These are phyloP conservation scores for Yamadazyma sp. DNA, from an alignment of 805 yeast genomes.

Conservation along the genomic window DNA sequence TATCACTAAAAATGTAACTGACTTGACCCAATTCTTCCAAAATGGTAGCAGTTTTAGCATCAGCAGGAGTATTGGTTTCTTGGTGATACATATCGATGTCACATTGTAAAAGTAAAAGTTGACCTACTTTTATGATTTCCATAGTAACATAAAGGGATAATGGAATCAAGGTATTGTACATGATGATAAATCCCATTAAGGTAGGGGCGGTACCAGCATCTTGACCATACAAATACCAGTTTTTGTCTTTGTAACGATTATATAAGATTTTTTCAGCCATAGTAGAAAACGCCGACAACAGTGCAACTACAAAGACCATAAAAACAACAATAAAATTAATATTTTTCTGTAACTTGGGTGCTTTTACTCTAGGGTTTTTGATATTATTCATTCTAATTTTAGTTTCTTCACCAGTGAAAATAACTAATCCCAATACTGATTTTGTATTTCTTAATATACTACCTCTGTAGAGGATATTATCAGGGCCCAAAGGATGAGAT, in stretches of 20 bases:
- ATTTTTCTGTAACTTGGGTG: constrained; percentile 83
- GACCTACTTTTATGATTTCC: constrained; percentile 92
- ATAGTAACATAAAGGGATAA: constrained; percentile 91
- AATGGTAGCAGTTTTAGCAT: constrained; percentile 91
- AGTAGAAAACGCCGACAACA: constrained; percentile 74
- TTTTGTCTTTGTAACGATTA: constrained; percentile 34
- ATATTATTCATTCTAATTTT: constrained; percentile 94
- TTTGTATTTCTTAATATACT: constrained; percentile 83
- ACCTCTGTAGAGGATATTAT: constrained; percentile 88
- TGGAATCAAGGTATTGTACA: constrained; percentile 96
- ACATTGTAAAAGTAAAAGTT: constrained; percentile 74
- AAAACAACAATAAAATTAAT: constrained; percentile 81
- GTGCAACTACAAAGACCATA: constrained; percentile 80
- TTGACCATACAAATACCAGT: constrained; percentile 71
- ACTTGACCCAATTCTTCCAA: constrained; percentile 97
- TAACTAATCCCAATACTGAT: constrained; percentile 70
- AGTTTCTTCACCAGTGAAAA: constrained; percentile 94
- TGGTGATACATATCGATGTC: constrained; percentile 94
- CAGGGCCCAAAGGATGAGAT: constrained; percentile 63
- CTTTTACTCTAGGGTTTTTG: constrained; percentile 83
- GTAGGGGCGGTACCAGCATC: constrained; percentile 88
- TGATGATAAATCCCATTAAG: constrained; percentile 92
- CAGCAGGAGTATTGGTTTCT: constrained; percentile 85
- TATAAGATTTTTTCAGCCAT: constrained; percentile 67
- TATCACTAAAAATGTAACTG: constrained; percentile 90